These are phyloP conservation scores for Laetiporus sulphureus DNA, from an alignment of 1,284 basidiomycete genomes.

Conservation along the genomic window DNA sequence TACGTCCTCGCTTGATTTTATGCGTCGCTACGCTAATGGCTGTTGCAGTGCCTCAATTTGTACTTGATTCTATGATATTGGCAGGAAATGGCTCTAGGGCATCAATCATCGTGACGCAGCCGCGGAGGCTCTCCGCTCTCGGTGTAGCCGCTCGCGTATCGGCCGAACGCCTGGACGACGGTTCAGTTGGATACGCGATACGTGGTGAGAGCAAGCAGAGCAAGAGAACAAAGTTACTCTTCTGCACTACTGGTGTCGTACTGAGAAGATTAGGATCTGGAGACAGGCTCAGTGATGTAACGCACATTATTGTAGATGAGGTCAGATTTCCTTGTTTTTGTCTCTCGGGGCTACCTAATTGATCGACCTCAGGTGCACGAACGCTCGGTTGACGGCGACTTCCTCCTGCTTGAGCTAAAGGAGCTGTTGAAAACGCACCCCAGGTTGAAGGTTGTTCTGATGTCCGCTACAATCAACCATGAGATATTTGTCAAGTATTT, in stretches of 20 bases:
- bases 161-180: constrained; percentile 78
- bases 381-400: constrained; percentile 86
- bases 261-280: constrained; percentile 76
- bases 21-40: not conserved
- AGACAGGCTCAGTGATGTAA: constrained; percentile 64
- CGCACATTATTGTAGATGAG: constrained; percentile 91
- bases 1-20: constrained; percentile 25
- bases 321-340: constrained; percentile 31
- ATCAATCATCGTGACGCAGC: constrained; percentile 87
- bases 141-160: constrained; percentile 88
- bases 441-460: constrained; percentile 76
- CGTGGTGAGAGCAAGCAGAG: constrained; percentile 80
- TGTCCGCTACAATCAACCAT: constrained; percentile 90
- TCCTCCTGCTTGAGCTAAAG: constrained; percentile 81
- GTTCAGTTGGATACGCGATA: constrained; percentile 85
- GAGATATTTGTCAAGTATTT: constrained; percentile 81
- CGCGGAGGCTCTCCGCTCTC: constrained; percentile 84
- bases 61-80: constrained; percentile 78
- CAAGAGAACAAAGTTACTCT: constrained; percentile 70
- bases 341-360: constrained; percentile 2
- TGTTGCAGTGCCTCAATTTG: constrained; percentile 77
- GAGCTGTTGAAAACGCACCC: constrained; percentile 70
- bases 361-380: constrained; percentile 68
- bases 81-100: constrained; percentile 57
- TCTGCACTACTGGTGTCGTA: constrained; percentile 92